Evolutionary conservation across 2,329 filamentous ascomycete species (phyloP).

Genomic region (Aspergillus viridinutans): DNA sequence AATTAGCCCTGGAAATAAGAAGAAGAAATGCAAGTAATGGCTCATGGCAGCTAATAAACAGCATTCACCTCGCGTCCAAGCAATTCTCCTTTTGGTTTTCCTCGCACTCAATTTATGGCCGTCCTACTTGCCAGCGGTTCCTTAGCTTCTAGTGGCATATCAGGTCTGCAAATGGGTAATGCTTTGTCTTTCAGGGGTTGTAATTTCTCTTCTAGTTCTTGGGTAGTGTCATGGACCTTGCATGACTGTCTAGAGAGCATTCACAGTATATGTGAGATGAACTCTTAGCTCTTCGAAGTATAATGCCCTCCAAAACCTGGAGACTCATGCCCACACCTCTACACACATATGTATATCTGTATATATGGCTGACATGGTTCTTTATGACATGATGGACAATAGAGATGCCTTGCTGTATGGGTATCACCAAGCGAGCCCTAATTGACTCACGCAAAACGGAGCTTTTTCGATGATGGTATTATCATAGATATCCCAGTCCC

Average conservation of each 20-base stretch:
- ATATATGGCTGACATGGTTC: neutral
- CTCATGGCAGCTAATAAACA: neutral
- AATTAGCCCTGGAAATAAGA: neutral
- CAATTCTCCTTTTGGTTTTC: neutral
- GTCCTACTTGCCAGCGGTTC: neutral
- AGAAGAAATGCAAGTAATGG: neutral
- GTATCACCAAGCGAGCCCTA: neutral
- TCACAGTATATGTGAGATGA: neutral
- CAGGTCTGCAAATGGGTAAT: neutral
- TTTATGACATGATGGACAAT: neutral
- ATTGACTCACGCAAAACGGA: neutral
- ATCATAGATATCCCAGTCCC: conserved; percentile 51
- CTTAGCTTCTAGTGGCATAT: neutral
- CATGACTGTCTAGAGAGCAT: neutral
- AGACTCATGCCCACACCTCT: neutral
- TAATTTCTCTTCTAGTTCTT: neutral
- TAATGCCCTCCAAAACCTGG: too few relatives aligned
- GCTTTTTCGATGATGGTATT: neutral
- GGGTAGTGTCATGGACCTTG: neutral
- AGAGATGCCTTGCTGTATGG: neutral
- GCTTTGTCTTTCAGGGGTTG: neutral
- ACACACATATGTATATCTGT: too few relatives aligned
- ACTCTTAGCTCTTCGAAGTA: neutral
- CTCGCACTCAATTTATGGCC: neutral
- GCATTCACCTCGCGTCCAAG: neutral